phyloP scores from a whole-genome alignment of 2,329 filamentous ascomycete genomes.

The Leptoxyphium fumago region DNA sequence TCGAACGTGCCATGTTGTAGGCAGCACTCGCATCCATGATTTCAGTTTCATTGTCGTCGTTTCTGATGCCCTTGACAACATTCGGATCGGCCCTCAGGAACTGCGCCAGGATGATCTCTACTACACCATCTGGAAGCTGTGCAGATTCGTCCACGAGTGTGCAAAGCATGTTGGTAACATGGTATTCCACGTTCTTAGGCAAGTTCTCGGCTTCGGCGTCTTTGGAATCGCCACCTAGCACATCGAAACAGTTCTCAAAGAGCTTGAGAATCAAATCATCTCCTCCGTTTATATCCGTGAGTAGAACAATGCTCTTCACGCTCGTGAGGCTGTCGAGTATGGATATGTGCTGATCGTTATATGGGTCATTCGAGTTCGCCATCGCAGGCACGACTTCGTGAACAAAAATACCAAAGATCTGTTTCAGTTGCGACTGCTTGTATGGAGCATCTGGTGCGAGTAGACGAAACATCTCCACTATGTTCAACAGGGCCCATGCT shows the following conservation, averaged over 20 bases:
- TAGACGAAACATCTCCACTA: conserved; percentile 84
- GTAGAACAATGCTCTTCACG: conserved; percentile 84
- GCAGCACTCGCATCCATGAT: conserved; percentile 46
- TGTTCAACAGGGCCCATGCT: conserved; percentile 74
- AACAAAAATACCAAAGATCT: conserved; percentile 85
- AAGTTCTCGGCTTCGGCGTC: conserved; percentile 64
- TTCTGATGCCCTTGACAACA: conserved; percentile 19
- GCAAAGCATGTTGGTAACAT: conserved; percentile 74
- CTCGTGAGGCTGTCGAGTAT: conserved; percentile 78
- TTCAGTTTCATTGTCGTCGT: conserved; percentile 29
- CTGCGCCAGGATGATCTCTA: conserved; percentile 89
- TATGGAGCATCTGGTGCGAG: conserved; percentile 94
- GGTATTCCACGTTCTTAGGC: conserved; percentile 83
- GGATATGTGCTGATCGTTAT: conserved; percentile 86
- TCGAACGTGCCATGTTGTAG: conserved; percentile 90
- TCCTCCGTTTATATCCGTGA: conserved; percentile 73
- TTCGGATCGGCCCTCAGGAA: conserved; percentile 77
- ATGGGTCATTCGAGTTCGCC: conserved; percentile 72
- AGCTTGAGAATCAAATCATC: conserved; percentile 67
- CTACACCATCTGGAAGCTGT: conserved; percentile 62
- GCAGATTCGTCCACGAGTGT: conserved; percentile 76
- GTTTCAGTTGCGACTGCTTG: conserved; percentile 80
- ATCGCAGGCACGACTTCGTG: conserved; percentile 70
- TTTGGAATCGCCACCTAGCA: conserved; percentile 65
- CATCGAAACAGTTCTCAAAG: conserved; percentile 84